Conservation (phyloP, 1,284 basidiomycete species). For the Gomphus bonarii region DNA sequence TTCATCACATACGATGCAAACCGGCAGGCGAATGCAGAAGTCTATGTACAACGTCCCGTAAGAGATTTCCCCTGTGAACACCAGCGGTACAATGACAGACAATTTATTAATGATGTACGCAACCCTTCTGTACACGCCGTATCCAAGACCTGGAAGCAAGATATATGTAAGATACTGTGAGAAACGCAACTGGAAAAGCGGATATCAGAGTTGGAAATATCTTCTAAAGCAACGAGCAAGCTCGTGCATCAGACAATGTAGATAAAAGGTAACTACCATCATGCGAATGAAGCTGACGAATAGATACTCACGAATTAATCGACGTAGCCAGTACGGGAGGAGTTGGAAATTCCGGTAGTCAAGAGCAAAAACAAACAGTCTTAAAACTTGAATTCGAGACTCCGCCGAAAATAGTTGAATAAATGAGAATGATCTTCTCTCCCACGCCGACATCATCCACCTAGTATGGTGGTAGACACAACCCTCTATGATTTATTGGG, state of each 20-base stretch:
- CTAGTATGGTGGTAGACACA: slow-evolving; percentile 60
- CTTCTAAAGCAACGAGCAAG: slow-evolving; percentile 29
- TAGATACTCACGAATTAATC: neutral
- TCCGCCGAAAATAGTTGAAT: neutral
- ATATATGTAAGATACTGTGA: neutral
- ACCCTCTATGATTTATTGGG: slow-evolving; percentile 76
- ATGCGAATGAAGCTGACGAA: slow-evolving; percentile 24
- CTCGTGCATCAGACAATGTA: slow-evolving; percentile 71
- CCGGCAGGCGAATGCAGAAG: slow-evolving; percentile 15
- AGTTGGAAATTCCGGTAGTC: neutral
- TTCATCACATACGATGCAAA: slow-evolving; percentile 49
- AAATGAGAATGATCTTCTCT: neutral
- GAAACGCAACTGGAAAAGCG: neutral
- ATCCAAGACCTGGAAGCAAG: neutral
- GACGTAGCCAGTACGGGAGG: neutral
- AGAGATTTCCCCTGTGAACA: slow-evolving; percentile 15
- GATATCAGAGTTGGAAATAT: slow-evolving; percentile 24
- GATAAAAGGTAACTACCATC: slow-evolving; percentile 53
- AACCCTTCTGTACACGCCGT: neutral
- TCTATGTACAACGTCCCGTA: slow-evolving; percentile 24
- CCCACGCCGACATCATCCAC: slow-evolving; percentile 11
- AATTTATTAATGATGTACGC: neutral
- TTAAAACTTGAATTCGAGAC: neutral
- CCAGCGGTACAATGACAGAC: slow-evolving; percentile 7
- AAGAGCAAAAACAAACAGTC: neutral